Conservation (phyloP, 2,329 filamentous ascomycete species). For the Colletotrichum tabaci region DNA sequence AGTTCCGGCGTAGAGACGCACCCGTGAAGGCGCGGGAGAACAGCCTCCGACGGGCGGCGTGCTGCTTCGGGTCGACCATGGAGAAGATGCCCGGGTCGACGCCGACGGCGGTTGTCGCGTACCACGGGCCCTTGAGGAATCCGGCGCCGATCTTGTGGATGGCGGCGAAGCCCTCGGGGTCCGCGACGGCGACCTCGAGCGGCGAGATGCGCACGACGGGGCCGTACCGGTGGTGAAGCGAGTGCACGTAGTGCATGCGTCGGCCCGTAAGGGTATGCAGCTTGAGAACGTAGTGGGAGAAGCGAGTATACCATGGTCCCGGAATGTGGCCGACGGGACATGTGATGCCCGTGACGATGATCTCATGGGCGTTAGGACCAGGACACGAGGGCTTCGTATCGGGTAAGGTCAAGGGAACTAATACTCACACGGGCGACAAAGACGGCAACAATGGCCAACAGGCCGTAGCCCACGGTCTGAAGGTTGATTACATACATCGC, state of each 20-base stretch:
- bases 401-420: too few species aligned
- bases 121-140: slow-evolving; percentile 47
- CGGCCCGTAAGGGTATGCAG: slow-evolving; percentile 48
- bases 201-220: slow-evolving; percentile 48
- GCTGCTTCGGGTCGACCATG: slow-evolving; percentile 26
- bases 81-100: slow-evolving; percentile 25
- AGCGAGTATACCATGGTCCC: slow-evolving; percentile 23
- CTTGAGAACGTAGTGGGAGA: slow-evolving; percentile 19
- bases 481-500: slow-evolving; percentile 2
- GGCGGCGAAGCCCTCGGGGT: slow-evolving; percentile 46
- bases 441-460: slow-evolving; percentile 4
- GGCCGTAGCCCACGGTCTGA: neutral
- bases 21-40: slow-evolving; percentile 59
- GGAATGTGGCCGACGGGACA: slow-evolving; percentile 13
- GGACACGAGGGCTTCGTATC: too few species aligned
- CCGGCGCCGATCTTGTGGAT: slow-evolving; percentile 52
- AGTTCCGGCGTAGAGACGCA: slow-evolving; percentile 49
- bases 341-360: slow-evolving; percentile 30
- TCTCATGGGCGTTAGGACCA: neutral
- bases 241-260: slow-evolving; percentile 65
- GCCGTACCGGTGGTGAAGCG: slow-evolving; percentile 65
- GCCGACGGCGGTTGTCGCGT: slow-evolving; percentile 41
- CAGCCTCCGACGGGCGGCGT: slow-evolving; percentile 52
- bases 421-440: slow-evolving; percentile 10
- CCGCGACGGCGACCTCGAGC: slow-evolving; percentile 45